Base-by-base conservation (phyloP, 768 basidiomycete genomes). In the Pholiota conissans region DNA sequence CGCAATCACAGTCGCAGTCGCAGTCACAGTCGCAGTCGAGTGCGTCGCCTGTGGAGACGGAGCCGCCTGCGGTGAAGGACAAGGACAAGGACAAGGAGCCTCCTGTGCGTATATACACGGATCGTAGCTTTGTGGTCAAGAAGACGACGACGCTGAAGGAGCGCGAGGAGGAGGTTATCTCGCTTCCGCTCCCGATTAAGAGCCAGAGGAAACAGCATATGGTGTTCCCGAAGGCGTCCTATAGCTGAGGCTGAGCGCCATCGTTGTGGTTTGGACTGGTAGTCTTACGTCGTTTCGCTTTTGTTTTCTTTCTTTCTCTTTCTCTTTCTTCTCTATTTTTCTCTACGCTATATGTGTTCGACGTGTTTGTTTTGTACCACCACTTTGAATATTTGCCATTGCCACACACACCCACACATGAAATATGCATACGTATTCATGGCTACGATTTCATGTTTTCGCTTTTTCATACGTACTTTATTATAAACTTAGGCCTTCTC, bases 151-250 rank as follows among this genome's bases (percentile, higher is more conserved):
- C 61, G 42, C 55, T 55, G 22, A 28, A 30, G 9, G 57, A 61
- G 0, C 45, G 56, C 18, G 58, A 62, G 11, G 60, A 68, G 9
- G 56, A 61, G 16, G 32, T 6, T 13, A 6, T 32, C 7, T 6
- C 13, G 30, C 7, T 61, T 3, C 64, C 65, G 7, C 52, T 68
- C 16, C 67, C 67, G 22, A 64, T 67, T 49, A 68, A 68, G 34
- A 65, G 62, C 9, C 65, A 65, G 57, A 52, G 67, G 40, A 68
- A 68, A 30, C 67, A 68, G 28, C 56, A 64, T 49, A 62, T 65
- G 42, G 60, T 61, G 46, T 62, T 61, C 32, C 48, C 62, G 30
- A 55, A 61, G 3, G 27, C 63, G 32, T 45, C 60, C 14, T 39
- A 58, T 37, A 45, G 53, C 49, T 57, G 40, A 51, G 56, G 45